Base-by-base conservation (phyloP, 1,284 basidiomycete genomes). In the Cryptococcus depauperatus region DNA sequence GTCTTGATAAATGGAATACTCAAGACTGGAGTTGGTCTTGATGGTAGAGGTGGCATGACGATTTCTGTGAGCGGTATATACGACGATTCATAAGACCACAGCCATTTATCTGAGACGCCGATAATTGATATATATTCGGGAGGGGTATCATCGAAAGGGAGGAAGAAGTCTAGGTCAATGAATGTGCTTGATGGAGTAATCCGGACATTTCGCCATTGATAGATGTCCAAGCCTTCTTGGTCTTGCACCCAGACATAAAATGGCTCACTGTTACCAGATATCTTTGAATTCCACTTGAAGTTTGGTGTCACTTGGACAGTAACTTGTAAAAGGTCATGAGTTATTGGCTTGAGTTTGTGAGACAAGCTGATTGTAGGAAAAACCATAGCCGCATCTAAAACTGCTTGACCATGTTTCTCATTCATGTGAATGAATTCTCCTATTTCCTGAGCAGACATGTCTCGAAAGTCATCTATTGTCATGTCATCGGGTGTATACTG, bases 211-310 rank as follows among this genome's bases (percentile, higher is more conserved):
- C 82, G 74, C 54, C 85, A 78, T 61, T 95, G 88, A n/a, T 93
- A 76, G 57, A 98, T 95, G 32, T 79, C 77, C 16, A 78, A 59
- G 8, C 82, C 84, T 35, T 85, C 77, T 27, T 84, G 77, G 59
- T 93, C 89, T 71, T 98, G 91, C 5, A 96, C 75, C 93, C 95
- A 98, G 39, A 98, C 71, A 81, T 90, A 95, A 72, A 98, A 96
- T 1, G 89, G 84, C 67, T 98, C 89, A 0, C 76, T 73, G 3
- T 73, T 74, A 1, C 85, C 86, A 55, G 95, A 91, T 4, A 83
- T 60, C 63, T 80, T 84, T 25, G 75, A 62, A 57, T 76, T 85
- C 95, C 95, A 98, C n/a, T 77, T 78, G 64, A 98, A 99, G 8
- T 76, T 71, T 19, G 81, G 79, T 18, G 72, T 73, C 30, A 90